These are phyloP conservation scores for Tirmania nivea DNA, from an alignment of 495 filamentous ascomycete species.

Conservation along the genomic window DNA sequence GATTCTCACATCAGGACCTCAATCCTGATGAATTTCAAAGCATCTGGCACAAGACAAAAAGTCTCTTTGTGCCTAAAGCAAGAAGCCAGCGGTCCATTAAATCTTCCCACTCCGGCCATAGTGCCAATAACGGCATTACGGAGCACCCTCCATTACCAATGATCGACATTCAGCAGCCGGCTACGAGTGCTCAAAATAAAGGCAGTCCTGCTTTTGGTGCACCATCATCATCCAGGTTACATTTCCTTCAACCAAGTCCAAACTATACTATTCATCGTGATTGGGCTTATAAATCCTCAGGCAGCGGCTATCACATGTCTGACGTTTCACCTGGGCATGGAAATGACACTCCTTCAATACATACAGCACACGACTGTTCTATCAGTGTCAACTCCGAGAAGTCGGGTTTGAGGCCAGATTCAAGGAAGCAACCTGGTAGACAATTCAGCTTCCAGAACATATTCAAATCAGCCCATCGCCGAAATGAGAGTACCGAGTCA, in stretches of 20 bases:
- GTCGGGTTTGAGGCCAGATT: constrained; percentile 13
- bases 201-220: background rate
- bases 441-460: constrained; percentile 86
- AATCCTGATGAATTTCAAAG: constrained; percentile 17
- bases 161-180: background rate
- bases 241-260: constrained; percentile 5
- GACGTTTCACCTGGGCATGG: constrained; percentile 20
- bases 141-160: background rate
- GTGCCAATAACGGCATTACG: background rate
- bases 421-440: constrained; percentile 31
- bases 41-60: constrained; percentile 16
- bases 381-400: constrained; percentile 28
- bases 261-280: constrained; percentile 24
- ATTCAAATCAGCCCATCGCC: constrained; percentile 27
- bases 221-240: background rate
- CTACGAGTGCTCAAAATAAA: background rate
- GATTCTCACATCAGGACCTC: constrained; percentile 20
- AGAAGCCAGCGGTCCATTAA: background rate
- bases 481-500: constrained; percentile 8
- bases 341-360: constrained; percentile 3
- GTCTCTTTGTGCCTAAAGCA: background rate
- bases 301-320: constrained; percentile 22
- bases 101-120: background rate
- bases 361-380: constrained; percentile 17
- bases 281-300: constrained; percentile 11